Base-by-base conservation (phyloP, 1,139 yeast genomes). In the Magnusiomyces magnusii region DNA sequence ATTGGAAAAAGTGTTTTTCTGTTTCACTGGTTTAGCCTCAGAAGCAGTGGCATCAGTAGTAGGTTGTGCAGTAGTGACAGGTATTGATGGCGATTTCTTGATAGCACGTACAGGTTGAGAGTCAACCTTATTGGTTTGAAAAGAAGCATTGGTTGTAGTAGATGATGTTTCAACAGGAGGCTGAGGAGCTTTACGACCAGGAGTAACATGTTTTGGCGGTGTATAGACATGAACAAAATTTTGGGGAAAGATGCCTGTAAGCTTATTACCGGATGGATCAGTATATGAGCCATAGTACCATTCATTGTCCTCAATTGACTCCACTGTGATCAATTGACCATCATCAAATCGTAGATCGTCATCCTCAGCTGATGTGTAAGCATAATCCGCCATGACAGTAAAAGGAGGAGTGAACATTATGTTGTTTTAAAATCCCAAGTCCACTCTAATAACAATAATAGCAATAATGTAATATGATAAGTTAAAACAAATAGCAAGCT, bases 201-300 rank as follows among this genome's bases (percentile, higher is more conserved):
- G 60, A 15, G 69, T 66, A 13, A 54, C 61, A 2, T 47, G 50
- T 34, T 62, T 57, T 23, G 54, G 60, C n/a, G 60, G 64, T 21
- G 58, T 62, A 39, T 64, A 54, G 5, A 75, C 60, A 61, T 83
- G 83, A 3, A 93, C 98, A 75, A 89, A 93, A 69, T 84, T 85
- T 71, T 82, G 84, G 7, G 99, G 99, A 67, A 93, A 93, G 77
- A 92, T 86, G 9, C 99, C 99, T 44, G 80, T 71, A 59, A 75
- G 73, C 13, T 66, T 58, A 15, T 62, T 65, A 13, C 81, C 81
- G 2, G 68, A 63, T 34, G 67, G 67, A 54, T 80, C 83, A 23
- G 74, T 75, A 65, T 79, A 85, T 17, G 78, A 75, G 1, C 99
- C 99, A 51, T 81, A 76, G 68, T 81, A 87, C 99, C 99, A 93